Percentiles rank a stretch among this genome's conserved stretches.
Evolutionary conservation across 108 stramenopile genomes (phyloP).

Genomic region (Skeletonema potamos): DNA sequence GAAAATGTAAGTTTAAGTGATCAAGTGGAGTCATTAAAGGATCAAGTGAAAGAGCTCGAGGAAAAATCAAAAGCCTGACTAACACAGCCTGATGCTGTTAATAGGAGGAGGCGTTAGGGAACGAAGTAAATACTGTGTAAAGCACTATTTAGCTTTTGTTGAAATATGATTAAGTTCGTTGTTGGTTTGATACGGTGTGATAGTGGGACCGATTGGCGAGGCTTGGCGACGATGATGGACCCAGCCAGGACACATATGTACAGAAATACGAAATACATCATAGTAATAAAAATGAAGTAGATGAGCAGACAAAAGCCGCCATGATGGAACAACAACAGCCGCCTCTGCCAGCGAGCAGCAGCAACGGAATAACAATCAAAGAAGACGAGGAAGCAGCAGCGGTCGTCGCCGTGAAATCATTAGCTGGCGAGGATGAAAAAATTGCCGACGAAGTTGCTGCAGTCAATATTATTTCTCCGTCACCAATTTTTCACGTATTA

Average conservation of each 20-base stretch:
- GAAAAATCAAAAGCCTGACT: not conserved
- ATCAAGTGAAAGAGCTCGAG: not conserved
- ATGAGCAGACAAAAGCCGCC: not conserved
- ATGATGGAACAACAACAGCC: not conserved
- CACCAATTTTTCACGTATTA: constrained; percentile 19
- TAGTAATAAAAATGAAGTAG: too few relatives aligned
- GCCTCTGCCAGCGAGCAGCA: not conserved
- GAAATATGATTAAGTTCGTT: too few relatives aligned
- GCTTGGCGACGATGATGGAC: too few relatives aligned
- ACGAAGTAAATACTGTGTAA: not conserved
- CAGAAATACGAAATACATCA: too few relatives aligned
- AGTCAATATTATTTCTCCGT: too few relatives aligned
- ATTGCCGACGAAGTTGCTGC: not conserved
- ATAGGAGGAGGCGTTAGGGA: not conserved
- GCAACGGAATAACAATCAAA: too few relatives aligned
- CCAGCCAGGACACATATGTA: too few relatives aligned
- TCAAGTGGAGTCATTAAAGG: not conserved
- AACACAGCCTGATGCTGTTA: too few relatives aligned
- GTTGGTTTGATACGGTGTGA: too few relatives aligned
- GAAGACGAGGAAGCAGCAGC: not conserved
- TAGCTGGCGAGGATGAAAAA: not conserved
- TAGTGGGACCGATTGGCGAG: too few relatives aligned
- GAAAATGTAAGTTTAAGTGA: too few relatives aligned
- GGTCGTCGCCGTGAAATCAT: not conserved
- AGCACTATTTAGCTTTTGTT: too few relatives aligned